Conservation (phyloP, 169 alveolate genomes). For the Prorocentrum cordatum region DNA sequence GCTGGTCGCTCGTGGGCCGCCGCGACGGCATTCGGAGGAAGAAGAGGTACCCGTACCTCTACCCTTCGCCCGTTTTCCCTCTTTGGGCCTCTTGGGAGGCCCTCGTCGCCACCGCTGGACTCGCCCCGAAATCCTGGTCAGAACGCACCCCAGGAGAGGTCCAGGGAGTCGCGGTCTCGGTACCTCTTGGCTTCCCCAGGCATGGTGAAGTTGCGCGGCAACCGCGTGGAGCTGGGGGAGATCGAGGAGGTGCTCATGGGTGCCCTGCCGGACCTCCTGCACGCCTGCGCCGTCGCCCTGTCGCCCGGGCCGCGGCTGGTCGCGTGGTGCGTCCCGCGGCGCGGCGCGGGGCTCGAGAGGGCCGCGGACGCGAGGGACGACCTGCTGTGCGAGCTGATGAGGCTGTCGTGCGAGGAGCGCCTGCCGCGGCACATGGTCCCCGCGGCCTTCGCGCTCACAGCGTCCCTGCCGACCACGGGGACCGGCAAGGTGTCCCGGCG, state of each 20-base stretch:
- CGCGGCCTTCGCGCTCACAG: not conserved
- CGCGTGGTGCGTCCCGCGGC: not conserved
- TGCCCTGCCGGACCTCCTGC: not conserved
- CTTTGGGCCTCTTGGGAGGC: too few relatives aligned
- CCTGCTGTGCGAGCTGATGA: not conserved
- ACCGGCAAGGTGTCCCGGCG: slow-evolving; percentile 54
- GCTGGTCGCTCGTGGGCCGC: slow-evolving; percentile 42
- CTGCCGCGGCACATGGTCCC: slow-evolving; percentile 63
- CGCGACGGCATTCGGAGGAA: slow-evolving; percentile 57
- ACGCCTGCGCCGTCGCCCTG: not conserved
- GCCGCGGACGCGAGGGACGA: not conserved
- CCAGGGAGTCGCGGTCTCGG: too few relatives aligned
- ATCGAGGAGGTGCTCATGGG: slow-evolving; percentile 14
- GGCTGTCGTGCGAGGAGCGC: slow-evolving; percentile 11
- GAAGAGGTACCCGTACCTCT: too few relatives aligned
- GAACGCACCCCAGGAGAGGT: too few relatives aligned
- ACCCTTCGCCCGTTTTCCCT: too few relatives aligned
- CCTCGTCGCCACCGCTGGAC: too few relatives aligned
- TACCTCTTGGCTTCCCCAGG: too few relatives aligned
- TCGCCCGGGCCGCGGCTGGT: not conserved
- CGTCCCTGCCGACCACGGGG: slow-evolving; percentile 6
- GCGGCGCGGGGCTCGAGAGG: not conserved
- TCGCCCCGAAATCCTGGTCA: too few relatives aligned
- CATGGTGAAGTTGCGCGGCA: slow-evolving; percentile 31
- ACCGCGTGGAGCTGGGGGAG: slow-evolving; percentile 54